Base-by-base conservation (phyloP, 2,329 filamentous ascomycete species). In the Cercospora brassicicola region DNA sequence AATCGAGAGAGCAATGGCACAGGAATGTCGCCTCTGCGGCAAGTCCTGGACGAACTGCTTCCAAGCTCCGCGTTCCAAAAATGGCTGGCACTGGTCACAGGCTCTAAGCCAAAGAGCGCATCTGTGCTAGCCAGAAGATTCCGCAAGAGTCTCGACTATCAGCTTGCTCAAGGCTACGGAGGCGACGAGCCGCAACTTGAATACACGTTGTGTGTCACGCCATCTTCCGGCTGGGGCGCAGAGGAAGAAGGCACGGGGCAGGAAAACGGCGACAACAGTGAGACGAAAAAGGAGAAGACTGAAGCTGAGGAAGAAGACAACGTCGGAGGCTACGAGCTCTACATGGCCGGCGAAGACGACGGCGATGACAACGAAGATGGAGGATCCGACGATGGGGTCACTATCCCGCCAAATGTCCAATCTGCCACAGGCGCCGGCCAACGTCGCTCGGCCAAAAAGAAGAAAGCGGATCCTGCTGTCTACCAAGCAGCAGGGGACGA, bases 61-160 rank as follows among this genome's bases (percentile, higher is more conserved):
- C 94, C 95, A 0, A 96, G 93, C 68, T 85, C 86, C 23, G 88
- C 93, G 48, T 99, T 99, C 84, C 89, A 89, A 55, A 91, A 94
- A 78, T 98, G 95, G 93, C 86, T 99, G 23, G 87, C 91, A 64
- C 85, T 94, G 62, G 90, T 93, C 4, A 98, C 94, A 0, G 89
- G 90, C 36, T 89, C 92, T 70, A 85, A 84, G 1, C 82, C 98
- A 13, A 87, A 90, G 69, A 90, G 88, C 76, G 88, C 90, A 74
- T 90, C 96, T 76, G 81, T 96, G 61, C 81, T 96, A n/a, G 92
- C 92, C 0, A 89, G 95, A 23, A 88, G 94, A 36, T 99, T 99
- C 84, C 89, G 95, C 8, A 88, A 88, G 59, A 93, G 95, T 5
- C 82, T 89, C 70, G 95, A 99, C 81, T 99, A 99, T 78, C 96